Base-by-base conservation (phyloP, 2,329 filamentous ascomycete genomes). In the Lasiodiplodia sp. region DNA sequence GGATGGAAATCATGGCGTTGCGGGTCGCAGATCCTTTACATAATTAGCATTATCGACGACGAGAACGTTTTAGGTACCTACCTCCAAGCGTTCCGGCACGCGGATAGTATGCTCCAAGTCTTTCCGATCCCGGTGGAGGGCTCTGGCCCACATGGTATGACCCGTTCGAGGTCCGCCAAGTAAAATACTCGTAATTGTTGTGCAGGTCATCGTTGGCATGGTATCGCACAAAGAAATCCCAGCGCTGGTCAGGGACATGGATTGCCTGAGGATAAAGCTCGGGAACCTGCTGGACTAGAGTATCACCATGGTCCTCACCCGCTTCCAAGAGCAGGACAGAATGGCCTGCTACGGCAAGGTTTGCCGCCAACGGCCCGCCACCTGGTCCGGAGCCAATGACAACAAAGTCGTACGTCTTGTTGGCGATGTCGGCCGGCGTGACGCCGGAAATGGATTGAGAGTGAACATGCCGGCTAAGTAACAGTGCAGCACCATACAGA, bases 141-240 rank as follows among this genome's bases (percentile, higher is more conserved):
- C 81, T 78, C 5, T 83, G 76, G 18, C 87, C 87, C 18, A 83
- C 85, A 72, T 88, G 88, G 31, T 83, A 76, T 2, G 77, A 75
- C 12, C 86, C 87, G 57, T 84, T 77, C 0, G 83, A 80, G 0
- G 72, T 76, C 85, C 86, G 12, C 82, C 74, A 73, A 88, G 90
- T 1, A 85, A 85, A 55, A 86, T 86, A 63, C 81, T 80, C 81
- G 71, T 88, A 85, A 80, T 91, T 90, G 72, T 79, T 75, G 53
- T 86, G 78, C 51, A 21, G n/a, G 11, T 53, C 51, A 21, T 21
- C 78, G 69, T 90, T 83, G 14, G 82, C 79, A 72, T 89, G 90
- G 75, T 90, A 88, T 53, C 83, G 83, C 16, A 89, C 86, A 70
- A 86, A 91, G 77, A 87, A 90, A 75, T 89, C 85, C 88, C 88